A percentile compares a stretch with the other conserved stretches of the same genome.
Evolutionary conservation across 2,329 filamentous ascomycete species (phyloP).

Genomic region (Diaporthe eres): DNA sequence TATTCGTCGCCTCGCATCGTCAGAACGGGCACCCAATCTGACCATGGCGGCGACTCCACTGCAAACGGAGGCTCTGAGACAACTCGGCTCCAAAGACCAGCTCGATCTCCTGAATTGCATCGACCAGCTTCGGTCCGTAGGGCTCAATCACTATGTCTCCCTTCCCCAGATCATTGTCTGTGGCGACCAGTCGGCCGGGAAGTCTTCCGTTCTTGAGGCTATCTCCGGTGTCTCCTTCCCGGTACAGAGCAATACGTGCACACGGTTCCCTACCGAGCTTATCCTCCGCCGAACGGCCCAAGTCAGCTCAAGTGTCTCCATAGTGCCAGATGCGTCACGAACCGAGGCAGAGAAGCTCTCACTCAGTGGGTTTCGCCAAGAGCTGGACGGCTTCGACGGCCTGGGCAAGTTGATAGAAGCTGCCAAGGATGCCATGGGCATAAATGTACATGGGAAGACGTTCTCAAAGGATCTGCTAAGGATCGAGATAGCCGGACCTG

Average conservation of each 20-base stretch:
- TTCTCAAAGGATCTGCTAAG: conserved; percentile 61
- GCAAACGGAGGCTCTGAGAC: conserved; percentile 21
- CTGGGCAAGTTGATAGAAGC: conserved; percentile 54
- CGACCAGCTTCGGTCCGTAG: conserved; percentile 30
- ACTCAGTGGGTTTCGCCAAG: conserved; percentile 36
- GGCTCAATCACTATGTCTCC: conserved; percentile 16
- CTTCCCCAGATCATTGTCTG: conserved; percentile 41
- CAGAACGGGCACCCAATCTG: not conserved
- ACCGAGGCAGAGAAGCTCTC: conserved; percentile 3
- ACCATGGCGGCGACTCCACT: conserved; percentile 8
- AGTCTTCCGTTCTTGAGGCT: conserved; percentile 57
- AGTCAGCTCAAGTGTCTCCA: conserved; percentile 48
- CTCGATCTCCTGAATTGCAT: conserved; percentile 30
- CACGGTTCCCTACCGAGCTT: conserved; percentile 66
- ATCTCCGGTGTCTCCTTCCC: conserved; percentile 68
- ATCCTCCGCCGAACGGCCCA: conserved; percentile 55
- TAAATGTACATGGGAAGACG: conserved; percentile 50
- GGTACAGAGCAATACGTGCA: conserved; percentile 64
- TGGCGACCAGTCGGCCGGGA: conserved; percentile 59
- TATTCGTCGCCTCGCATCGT: not conserved
- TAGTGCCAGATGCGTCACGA: conserved; percentile 29
- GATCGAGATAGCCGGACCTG: conserved; percentile 62
- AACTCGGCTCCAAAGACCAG: conserved; percentile 31
- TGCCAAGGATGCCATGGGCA: conserved; percentile 63
- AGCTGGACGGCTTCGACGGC: conserved; percentile 43